Conservation (phyloP, 495 filamentous ascomycete species). For the Aspergillus saccharolyticus region DNA sequence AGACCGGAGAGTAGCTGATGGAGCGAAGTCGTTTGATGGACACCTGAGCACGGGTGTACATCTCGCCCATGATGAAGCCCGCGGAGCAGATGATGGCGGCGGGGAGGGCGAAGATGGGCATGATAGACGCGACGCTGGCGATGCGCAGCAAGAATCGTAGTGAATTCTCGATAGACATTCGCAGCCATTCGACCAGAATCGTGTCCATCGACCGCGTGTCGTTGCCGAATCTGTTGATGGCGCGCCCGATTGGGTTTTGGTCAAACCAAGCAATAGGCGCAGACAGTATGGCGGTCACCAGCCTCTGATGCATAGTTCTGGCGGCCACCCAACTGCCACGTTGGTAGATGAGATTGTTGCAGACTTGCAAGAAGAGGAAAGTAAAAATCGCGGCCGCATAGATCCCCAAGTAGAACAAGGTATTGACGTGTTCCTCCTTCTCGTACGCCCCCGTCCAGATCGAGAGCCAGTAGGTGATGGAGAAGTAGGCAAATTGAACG, state of each 20-base stretch:
- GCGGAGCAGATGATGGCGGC: constrained; percentile 35
- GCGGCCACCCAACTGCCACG: constrained; percentile 42
- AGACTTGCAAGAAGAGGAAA: constrained; percentile 20
- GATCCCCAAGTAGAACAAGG: constrained; percentile 20
- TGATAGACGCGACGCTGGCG: constrained; percentile 42
- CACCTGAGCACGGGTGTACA: constrained; percentile 46
- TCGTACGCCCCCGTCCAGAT: constrained; percentile 26
- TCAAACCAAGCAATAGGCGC: constrained; percentile 90
- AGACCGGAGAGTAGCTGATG: constrained; percentile 44
- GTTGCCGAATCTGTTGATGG: constrained; percentile 78
- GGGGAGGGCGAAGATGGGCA: constrained; percentile 46
- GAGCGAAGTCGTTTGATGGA: constrained; percentile 39
- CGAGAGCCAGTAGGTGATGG: constrained; percentile 25
- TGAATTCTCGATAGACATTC: constrained; percentile 33
- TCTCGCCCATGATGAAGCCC: constrained; percentile 42
- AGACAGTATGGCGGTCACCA: constrained; percentile 67
- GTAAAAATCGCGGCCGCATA: constrained; percentile 18
- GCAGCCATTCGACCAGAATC: constrained; percentile 34
- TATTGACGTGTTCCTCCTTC: constrained; percentile 12
- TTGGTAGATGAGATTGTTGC: constrained; percentile 24
- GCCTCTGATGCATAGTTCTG: constrained; percentile 51
- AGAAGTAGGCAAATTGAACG: constrained; percentile 23
- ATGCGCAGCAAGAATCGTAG: constrained; percentile 38
- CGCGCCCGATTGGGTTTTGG: constrained; percentile 77
- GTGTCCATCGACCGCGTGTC: constrained; percentile 65